Conservation (phyloP, 495 filamentous ascomycete species). For the Glonium stellatum region DNA sequence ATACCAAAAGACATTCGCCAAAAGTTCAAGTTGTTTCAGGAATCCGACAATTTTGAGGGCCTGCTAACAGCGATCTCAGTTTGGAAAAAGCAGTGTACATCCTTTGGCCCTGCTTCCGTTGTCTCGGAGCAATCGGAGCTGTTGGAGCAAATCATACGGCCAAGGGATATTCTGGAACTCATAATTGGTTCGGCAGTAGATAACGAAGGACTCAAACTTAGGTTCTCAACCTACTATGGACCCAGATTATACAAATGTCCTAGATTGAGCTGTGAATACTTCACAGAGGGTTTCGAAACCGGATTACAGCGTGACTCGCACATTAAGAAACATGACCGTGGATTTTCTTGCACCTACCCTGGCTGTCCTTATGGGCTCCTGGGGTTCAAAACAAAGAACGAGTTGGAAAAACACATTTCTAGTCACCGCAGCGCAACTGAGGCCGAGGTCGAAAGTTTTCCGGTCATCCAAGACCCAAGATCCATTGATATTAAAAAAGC, state of each 20-base stretch:
- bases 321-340: slow-evolving; percentile 9
- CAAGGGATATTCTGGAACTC: background rate
- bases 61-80: background rate
- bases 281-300: slow-evolving; percentile 4
- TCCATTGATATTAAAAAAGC: too few species aligned
- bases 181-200: background rate
- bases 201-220: background rate
- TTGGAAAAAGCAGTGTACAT: slow-evolving; percentile 3
- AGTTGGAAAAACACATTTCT: too few species aligned
- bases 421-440: too few species aligned
- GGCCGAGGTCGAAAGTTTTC: too few species aligned
- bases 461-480: too few species aligned
- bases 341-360: too few species aligned
- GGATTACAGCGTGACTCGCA: background rate
- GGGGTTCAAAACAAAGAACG: too few species aligned
- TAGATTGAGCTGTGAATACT: slow-evolving; percentile 8
- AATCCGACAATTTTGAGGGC: background rate
- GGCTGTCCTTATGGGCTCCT: too few species aligned
- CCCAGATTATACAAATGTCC: slow-evolving; percentile 11
- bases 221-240: slow-evolving; percentile 2
- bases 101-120: background rate
- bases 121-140: too few species aligned
- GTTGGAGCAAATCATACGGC: background rate
- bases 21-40: slow-evolving; percentile 1
- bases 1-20: background rate